These are phyloP conservation scores for Lachancea nothofagi DNA, from an alignment of 805 yeast species.

Conservation along the genomic window DNA sequence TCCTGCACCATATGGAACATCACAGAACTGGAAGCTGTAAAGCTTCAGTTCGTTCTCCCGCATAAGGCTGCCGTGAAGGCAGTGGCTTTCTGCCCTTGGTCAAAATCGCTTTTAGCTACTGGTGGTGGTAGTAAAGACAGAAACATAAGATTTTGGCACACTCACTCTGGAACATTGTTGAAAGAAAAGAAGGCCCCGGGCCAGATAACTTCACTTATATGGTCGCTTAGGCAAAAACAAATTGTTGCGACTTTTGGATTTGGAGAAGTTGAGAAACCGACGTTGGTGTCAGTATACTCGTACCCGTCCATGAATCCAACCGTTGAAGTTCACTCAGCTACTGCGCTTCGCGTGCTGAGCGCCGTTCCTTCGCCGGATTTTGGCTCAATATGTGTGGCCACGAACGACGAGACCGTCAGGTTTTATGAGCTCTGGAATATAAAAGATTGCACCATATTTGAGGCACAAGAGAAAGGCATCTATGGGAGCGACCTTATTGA, in stretches of 20 bases:
- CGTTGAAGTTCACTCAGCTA: constrained; percentile 44
- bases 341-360: constrained; percentile 55
- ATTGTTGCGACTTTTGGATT: constrained; percentile 80
- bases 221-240: constrained; percentile 65
- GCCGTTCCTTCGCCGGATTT: constrained; percentile 64
- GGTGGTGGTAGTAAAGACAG: constrained; percentile 89
- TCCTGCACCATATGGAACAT: constrained; percentile 75
- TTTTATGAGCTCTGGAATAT: constrained; percentile 69
- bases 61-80: constrained; percentile 91
- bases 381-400: constrained; percentile 60
- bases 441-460: constrained; percentile 31
- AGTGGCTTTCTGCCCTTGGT: constrained; percentile 87
- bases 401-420: constrained; percentile 72
- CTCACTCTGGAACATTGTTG: constrained; percentile 67
- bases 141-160: constrained; percentile 82
- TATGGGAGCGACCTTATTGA: constrained; percentile 57
- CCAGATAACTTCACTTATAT: constrained; percentile 72
- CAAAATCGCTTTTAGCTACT: constrained; percentile 70
- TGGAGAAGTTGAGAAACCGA: constrained; percentile 47
- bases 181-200: constrained; percentile 52
- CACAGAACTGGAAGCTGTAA: constrained; percentile 37
- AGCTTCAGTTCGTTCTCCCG: constrained; percentile 42
- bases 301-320: constrained; percentile 58
- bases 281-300: constrained; percentile 53
- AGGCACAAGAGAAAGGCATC: constrained; percentile 40